A percentile compares a stretch with the other conserved stretches of the same genome.
Evolutionary conservation across 306 rosid genomes (phyloP).

Genomic region (Morella rubra): DNA sequence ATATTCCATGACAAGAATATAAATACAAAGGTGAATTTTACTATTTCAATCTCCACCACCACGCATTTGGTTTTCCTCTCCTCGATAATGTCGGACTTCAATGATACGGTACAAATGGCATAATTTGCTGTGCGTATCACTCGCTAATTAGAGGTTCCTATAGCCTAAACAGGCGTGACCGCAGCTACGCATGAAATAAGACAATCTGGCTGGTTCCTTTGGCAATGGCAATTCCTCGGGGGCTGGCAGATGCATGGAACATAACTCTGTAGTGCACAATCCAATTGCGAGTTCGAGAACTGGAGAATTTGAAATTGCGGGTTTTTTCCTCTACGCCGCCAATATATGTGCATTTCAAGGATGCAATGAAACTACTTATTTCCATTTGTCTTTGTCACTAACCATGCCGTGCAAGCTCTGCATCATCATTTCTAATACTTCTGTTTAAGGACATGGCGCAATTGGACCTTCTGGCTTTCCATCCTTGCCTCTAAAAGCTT

Average conservation of each 20-base stretch:
- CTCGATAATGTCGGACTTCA: slow-evolving; percentile 4
- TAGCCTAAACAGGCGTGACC: slow-evolving; percentile 6
- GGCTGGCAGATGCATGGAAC: slow-evolving; percentile 14
- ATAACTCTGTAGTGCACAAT: slow-evolving; percentile 10
- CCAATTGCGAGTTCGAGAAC: neutral
- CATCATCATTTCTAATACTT: slow-evolving; percentile 52
- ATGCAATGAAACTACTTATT: slow-evolving; percentile 32
- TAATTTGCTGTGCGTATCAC: slow-evolving; percentile 10
- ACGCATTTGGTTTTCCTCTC: slow-evolving; percentile 3
- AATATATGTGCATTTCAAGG: slow-evolving; percentile 19
- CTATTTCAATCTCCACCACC: slow-evolving; percentile 21
- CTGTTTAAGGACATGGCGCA: slow-evolving; percentile 88
- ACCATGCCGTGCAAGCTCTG: slow-evolving; percentile 29
- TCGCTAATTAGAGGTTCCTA: slow-evolving; percentile 2
- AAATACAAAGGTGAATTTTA: slow-evolving; percentile 29
- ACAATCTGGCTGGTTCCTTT: neutral
- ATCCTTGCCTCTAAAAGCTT: slow-evolving; percentile 88
- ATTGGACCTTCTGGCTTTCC: slow-evolving; percentile 76
- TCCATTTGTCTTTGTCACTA: slow-evolving; percentile 18
- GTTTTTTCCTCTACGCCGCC: slow-evolving; percentile 35
- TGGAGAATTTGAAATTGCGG: slow-evolving; percentile 37
- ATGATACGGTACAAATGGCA: slow-evolving; percentile 26
- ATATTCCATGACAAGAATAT: slow-evolving; percentile 22
- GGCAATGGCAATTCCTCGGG: neutral
- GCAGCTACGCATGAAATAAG: slow-evolving; percentile 9